Evolutionary conservation across 177 flowering plant species (phyloP).

Genomic region (Telopea speciosissima): DNA sequence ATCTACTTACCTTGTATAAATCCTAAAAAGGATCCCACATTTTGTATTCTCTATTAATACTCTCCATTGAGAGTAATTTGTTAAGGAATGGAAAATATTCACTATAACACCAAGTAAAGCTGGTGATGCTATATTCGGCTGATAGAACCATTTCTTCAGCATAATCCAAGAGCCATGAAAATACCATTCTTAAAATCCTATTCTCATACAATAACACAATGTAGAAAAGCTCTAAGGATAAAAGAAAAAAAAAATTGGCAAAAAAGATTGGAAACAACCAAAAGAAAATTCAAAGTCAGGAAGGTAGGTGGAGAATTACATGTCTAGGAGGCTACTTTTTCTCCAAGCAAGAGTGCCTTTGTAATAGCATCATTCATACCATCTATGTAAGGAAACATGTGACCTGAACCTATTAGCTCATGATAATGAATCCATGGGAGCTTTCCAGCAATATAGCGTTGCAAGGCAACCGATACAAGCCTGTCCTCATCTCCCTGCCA

Average conservation of each 20-base stretch:
- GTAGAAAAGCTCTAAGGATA: background rate
- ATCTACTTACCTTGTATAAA: too few species aligned
- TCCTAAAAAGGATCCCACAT: too few species aligned
- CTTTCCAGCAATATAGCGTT: slow-evolving; percentile 41
- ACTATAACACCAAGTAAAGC: too few species aligned
- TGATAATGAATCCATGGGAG: slow-evolving; percentile 71
- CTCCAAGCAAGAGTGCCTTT: slow-evolving; percentile 32
- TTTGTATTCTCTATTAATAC: too few species aligned
- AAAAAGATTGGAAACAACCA: background rate
- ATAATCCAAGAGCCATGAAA: too few species aligned
- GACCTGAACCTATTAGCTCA: slow-evolving; percentile 57
- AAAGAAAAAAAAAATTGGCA: background rate
- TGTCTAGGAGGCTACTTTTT: background rate
- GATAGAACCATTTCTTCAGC: too few species aligned
- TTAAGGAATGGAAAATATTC: too few species aligned
- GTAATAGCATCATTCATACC: slow-evolving; percentile 39
- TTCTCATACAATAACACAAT: background rate
- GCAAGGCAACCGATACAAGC: slow-evolving; percentile 45
- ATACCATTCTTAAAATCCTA: background rate
- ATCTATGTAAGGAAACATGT: slow-evolving; percentile 41
- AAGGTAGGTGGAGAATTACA: background rate
- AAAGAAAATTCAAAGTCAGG: background rate
- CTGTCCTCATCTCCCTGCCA: slow-evolving; percentile 75
- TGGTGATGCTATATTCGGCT: too few species aligned
- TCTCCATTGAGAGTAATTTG: too few species aligned